A percentile compares a stretch with the other conserved stretches of the same genome.
Conservation (phyloP, 2,329 filamentous ascomycete genomes). For the Arachnomyces sp. region DNA sequence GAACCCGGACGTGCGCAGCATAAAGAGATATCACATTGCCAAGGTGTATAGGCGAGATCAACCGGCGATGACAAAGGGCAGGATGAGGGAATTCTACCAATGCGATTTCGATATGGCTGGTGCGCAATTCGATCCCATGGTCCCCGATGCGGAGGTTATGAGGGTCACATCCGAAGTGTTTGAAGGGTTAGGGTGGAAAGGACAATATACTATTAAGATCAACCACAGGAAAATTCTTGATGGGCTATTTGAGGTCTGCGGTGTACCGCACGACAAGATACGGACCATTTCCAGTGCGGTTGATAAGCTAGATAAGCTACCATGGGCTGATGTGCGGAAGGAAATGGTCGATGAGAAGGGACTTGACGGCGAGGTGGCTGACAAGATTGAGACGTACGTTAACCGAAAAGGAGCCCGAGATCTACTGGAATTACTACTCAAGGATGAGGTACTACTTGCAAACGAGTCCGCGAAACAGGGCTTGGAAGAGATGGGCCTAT, state of each 20-base stretch:
- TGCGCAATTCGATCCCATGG: slow-evolving; percentile 70
- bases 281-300: slow-evolving; percentile 85
- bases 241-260: slow-evolving; percentile 83
- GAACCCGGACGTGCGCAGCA: slow-evolving; percentile 71
- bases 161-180: slow-evolving; percentile 81
- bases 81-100: slow-evolving; percentile 95
- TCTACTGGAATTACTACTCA: slow-evolving; percentile 60
- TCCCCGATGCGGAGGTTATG: slow-evolving; percentile 84
- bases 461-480: slow-evolving; percentile 73
- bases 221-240: slow-evolving; percentile 94
- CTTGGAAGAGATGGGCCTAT: slow-evolving; percentile 67
- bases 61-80: slow-evolving; percentile 78
- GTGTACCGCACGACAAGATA: slow-evolving; percentile 79
- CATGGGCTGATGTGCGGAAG: slow-evolving; percentile 80
- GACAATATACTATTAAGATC: slow-evolving; percentile 76
- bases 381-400: slow-evolving; percentile 82
- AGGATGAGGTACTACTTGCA: slow-evolving; percentile 57
- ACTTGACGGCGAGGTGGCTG: slow-evolving; percentile 64
- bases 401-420: slow-evolving; percentile 66
- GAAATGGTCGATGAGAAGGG: slow-evolving; percentile 95
- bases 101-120: slow-evolving; percentile 96
- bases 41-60: slow-evolving; percentile 82
- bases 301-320: slow-evolving; percentile 89
- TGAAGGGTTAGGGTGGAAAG: slow-evolving; percentile 65
- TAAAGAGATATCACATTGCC: slow-evolving; percentile 92